phyloP scores from a whole-genome alignment of 2,329 filamentous ascomycete genomes.

The Pseudocercospora fuligena region DNA sequence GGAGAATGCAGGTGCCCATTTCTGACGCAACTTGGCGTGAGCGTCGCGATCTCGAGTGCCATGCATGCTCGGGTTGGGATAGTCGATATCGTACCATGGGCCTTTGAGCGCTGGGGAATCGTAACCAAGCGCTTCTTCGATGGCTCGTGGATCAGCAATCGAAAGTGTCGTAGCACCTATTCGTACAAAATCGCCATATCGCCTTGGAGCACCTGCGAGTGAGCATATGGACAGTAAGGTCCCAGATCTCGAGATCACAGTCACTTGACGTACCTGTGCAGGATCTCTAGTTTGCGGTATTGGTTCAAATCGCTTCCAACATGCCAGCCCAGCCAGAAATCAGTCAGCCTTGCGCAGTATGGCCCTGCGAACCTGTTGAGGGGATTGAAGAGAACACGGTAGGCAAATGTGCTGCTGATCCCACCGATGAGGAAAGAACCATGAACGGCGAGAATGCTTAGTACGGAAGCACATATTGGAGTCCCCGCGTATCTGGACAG shows the following conservation, averaged over 20 bases:
- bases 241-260: neutral
- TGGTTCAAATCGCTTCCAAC: conserved; percentile 34
- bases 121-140: conserved; percentile 44
- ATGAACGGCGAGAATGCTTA: neutral
- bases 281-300: conserved; percentile 34
- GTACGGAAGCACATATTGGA: neutral
- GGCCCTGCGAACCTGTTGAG: conserved; percentile 42
- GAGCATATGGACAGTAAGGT: neutral
- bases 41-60: conserved; percentile 41
- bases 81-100: conserved; percentile 47
- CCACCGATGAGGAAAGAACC: neutral
- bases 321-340: conserved; percentile 35
- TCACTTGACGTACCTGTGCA: conserved; percentile 34
- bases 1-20: conserved; percentile 49
- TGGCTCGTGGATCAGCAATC: conserved; percentile 42
- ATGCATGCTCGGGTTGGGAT: conserved; percentile 44
- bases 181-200: conserved; percentile 42
- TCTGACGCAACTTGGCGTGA: conserved; percentile 46
- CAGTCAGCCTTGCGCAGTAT: conserved; percentile 40
- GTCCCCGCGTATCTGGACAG: neutral
- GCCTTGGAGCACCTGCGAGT: neutral
- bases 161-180: conserved; percentile 45
- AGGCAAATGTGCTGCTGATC: neutral
- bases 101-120: conserved; percentile 44
- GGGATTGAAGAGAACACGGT: conserved; percentile 19